A percentile compares a stretch with the other conserved stretches of the same genome.
Conservation (phyloP, 352 stramenopile species). For the Phytopythium litorale region DNA sequence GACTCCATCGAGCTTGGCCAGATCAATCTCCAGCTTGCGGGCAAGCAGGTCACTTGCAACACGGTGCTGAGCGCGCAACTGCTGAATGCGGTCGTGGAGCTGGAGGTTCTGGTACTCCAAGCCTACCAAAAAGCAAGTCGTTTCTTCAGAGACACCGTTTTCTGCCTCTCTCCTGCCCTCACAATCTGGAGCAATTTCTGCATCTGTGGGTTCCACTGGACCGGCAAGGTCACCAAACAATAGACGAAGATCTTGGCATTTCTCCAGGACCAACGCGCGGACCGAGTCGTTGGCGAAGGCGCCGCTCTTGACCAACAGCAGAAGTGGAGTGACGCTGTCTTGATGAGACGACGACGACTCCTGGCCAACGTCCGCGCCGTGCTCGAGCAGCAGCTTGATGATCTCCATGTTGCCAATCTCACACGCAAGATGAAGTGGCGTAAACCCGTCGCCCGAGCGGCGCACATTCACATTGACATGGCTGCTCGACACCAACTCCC, state of each 20-base stretch:
- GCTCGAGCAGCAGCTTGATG: constrained; percentile 39
- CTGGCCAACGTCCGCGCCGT: constrained; percentile 47
- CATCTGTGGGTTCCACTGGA: not conserved
- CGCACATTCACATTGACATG: constrained; percentile 56
- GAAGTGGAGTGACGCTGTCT: constrained; percentile 37
- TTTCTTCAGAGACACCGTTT: constrained; percentile 1
- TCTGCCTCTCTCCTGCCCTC: not conserved
- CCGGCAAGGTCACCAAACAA: constrained; percentile 3
- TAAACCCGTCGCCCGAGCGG: constrained; percentile 57
- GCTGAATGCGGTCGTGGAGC: constrained; percentile 36
- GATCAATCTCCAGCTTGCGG: constrained; percentile 30
- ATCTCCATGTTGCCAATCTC: constrained; percentile 50
- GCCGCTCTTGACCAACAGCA: constrained; percentile 52
- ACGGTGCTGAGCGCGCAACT: constrained; percentile 14
- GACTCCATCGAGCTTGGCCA: constrained; percentile 45
- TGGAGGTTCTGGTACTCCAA: constrained; percentile 48
- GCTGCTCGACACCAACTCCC: constrained; percentile 21
- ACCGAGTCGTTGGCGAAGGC: constrained; percentile 39
- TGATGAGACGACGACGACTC: constrained; percentile 30
- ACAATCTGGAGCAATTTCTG: too few species aligned
- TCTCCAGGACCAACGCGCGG: constrained; percentile 31
- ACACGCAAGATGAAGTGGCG: constrained; percentile 61
- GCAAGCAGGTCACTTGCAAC: constrained; percentile 12
- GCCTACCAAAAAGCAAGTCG: constrained; percentile 46
- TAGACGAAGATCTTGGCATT: constrained; percentile 19